Conservation (phyloP, 768 basidiomycete species). For the Pleurotus eryngii region DNA sequence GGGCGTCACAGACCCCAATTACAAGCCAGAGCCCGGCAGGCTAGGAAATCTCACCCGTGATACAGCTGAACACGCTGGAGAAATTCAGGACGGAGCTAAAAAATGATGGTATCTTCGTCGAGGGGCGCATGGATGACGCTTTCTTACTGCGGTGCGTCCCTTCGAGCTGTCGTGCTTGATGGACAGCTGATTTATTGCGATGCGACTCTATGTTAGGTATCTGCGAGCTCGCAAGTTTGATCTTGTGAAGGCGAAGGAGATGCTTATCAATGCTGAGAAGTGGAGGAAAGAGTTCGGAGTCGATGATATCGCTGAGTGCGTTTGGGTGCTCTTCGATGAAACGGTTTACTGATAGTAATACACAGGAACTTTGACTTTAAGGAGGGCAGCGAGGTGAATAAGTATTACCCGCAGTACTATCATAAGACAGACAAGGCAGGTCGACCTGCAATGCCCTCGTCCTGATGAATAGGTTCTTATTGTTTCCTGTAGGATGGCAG, state of each 20-base stretch:
- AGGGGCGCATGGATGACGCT: conserved; percentile 68
- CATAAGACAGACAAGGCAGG: conserved; percentile 93
- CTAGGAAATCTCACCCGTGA: conserved; percentile 72
- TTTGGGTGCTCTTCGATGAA: conserved; percentile 8
- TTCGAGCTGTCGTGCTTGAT: neutral
- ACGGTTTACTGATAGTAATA: neutral
- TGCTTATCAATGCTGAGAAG: conserved; percentile 78
- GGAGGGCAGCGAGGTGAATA: conserved; percentile 60
- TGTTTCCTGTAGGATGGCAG: conserved; percentile 70
- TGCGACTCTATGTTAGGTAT: conserved; percentile 50
- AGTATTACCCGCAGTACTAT: conserved; percentile 94
- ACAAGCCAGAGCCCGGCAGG: conserved; percentile 66
- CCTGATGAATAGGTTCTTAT: neutral
- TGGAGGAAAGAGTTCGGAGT: conserved; percentile 89
- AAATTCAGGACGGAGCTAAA: conserved; percentile 63
- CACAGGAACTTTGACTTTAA: conserved; percentile 80
- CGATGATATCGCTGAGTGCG: conserved; percentile 68
- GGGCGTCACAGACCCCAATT: conserved; percentile 61
- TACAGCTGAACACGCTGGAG: conserved; percentile 64
- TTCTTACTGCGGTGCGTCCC: conserved; percentile 56
- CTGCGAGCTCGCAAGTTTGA: conserved; percentile 93
- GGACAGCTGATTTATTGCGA: neutral
- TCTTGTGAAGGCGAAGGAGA: conserved; percentile 72
- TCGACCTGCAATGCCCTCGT: neutral
- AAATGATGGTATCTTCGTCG: conserved; percentile 57